phyloP scores from a whole-genome alignment of 139 green algal species.

The Haematococcus lacustris region DNA sequence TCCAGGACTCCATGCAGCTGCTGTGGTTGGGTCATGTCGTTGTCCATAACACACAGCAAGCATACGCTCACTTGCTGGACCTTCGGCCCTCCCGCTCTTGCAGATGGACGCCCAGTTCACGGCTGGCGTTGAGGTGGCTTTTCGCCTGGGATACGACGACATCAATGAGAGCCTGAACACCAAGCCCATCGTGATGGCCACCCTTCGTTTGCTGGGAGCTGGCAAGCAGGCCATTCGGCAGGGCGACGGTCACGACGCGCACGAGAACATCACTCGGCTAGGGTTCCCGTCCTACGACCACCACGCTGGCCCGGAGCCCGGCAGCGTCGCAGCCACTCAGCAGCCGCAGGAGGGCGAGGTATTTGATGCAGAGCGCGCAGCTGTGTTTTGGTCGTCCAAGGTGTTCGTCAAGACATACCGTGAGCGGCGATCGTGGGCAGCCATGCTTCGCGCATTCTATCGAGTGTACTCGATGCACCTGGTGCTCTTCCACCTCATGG shows the following conservation, averaged over 20 bases:
- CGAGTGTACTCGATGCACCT: slow-evolving; percentile 25
- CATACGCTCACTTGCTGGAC: too few species aligned
- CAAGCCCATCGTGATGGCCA: slow-evolving; percentile 14
- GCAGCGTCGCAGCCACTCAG: too few species aligned
- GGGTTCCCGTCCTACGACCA: too few species aligned
- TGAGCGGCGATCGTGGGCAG: slow-evolving; percentile 33
- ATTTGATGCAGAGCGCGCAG: slow-evolving; percentile 1
- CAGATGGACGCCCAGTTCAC: slow-evolving; percentile 11
- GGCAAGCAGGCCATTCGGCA: not conserved
- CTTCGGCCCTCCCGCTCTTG: not conserved
- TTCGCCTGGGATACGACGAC: slow-evolving; percentile 58
- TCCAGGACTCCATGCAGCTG: too few species aligned
- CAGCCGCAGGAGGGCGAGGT: not conserved
- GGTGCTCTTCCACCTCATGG: slow-evolving; percentile 6
- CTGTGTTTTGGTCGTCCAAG: slow-evolving; percentile 26
- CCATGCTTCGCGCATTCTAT: slow-evolving; percentile 40
- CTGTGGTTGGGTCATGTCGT: too few species aligned
- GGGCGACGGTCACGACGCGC: not conserved
- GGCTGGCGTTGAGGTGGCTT: slow-evolving; percentile 27
- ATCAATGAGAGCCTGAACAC: slow-evolving; percentile 64
- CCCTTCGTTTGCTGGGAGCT: not conserved
- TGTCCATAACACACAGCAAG: too few species aligned
- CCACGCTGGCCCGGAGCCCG: too few species aligned
- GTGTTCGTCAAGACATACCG: slow-evolving; percentile 49
- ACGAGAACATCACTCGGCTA: slow-evolving; percentile 4